Evolutionary conservation across 768 basidiomycete genomes (phyloP).

Genomic region (Hypholoma sublateritium): DNA sequence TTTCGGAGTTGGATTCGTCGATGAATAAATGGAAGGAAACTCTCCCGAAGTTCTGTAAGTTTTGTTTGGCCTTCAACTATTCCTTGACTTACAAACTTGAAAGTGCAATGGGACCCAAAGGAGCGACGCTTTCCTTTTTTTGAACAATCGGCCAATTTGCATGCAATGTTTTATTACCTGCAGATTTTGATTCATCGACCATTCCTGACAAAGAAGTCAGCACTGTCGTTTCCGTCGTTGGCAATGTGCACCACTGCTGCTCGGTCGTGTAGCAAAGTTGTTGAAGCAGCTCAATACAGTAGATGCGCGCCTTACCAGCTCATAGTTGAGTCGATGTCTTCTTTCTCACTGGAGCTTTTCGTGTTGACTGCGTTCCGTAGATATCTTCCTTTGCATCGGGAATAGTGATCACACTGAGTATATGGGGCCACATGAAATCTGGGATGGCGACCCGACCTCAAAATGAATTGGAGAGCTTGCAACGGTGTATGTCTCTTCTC

Average conservation of each 20-base stretch:
- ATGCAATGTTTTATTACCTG: constrained; percentile 41
- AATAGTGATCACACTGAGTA: constrained; percentile 56
- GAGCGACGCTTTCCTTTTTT: constrained; percentile 32
- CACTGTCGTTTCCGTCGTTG: constrained; percentile 51
- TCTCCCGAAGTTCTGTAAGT: constrained; percentile 55
- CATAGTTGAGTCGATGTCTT: constrained; percentile 17
- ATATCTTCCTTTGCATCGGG: constrained; percentile 36
- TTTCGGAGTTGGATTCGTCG: constrained; percentile 61
- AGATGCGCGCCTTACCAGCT: constrained; percentile 9
- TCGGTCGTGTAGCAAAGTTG: constrained; percentile 65
- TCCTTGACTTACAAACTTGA: not conserved
- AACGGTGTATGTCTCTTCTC: constrained; percentile 49
- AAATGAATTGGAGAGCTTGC: constrained; percentile 50
- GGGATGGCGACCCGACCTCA: constrained; percentile 35
- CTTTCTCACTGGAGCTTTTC: not conserved
- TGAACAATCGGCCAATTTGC: constrained; percentile 51
- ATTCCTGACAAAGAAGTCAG: constrained; percentile 49
- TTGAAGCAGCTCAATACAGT: constrained; percentile 49
- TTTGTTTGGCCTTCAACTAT: not conserved
- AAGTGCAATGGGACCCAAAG: constrained; percentile 40
- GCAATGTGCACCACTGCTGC: constrained; percentile 74
- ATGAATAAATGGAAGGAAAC: constrained; percentile 61
- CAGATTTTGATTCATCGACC: constrained; percentile 72
- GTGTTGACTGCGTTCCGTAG: constrained; percentile 14
- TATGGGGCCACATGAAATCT: constrained; percentile 50